Evolutionary conservation across 2,329 filamentous ascomycete species (phyloP).

Genomic region (Pestalotiopsis sp.): DNA sequence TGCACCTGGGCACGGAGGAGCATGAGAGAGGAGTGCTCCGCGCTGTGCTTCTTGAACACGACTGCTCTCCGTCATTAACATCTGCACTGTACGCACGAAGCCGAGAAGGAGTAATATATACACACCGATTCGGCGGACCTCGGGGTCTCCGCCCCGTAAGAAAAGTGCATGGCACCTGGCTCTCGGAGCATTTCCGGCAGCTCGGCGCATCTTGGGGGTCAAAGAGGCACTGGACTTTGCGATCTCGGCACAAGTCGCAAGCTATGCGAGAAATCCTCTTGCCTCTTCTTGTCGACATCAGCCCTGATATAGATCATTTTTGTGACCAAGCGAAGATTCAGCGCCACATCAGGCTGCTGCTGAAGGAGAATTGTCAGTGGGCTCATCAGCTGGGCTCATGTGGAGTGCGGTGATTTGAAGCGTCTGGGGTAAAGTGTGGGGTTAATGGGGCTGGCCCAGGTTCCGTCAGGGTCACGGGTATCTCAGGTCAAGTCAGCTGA

Average conservation of each 20-base stretch:
- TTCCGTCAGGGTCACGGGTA: too few species aligned
- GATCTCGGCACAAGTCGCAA: conserved; percentile 23
- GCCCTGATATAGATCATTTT: too few species aligned
- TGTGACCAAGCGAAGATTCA: too few species aligned
- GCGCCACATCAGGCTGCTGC: too few species aligned
- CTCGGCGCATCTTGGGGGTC: conserved; percentile 1
- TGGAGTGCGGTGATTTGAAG: too few species aligned
- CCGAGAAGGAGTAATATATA: not conserved
- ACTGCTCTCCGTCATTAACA: not conserved
- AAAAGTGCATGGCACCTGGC: conserved; percentile 21
- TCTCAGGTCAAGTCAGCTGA: too few species aligned
- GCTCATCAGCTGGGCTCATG: too few species aligned
- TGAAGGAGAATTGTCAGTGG: too few species aligned
- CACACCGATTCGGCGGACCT: conserved; percentile 21
- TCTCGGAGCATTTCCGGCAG: conserved; percentile 19
- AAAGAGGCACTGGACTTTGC: conserved; percentile 19
- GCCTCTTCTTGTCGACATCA: conserved; percentile 12
- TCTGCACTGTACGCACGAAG: not conserved
- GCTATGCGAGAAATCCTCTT: conserved; percentile 18
- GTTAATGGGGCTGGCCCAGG: too few species aligned
- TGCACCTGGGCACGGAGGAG: not conserved
- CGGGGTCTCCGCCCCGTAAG: conserved; percentile 20
- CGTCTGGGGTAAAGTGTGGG: not conserved
- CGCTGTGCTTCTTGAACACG: not conserved
- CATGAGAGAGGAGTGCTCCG: not conserved